Evolutionary conservation across 2,329 filamentous ascomycete genomes (phyloP), one percentile per base, ranked within the genome.

Genomic region (Trichoderma aggressivum): DNA sequence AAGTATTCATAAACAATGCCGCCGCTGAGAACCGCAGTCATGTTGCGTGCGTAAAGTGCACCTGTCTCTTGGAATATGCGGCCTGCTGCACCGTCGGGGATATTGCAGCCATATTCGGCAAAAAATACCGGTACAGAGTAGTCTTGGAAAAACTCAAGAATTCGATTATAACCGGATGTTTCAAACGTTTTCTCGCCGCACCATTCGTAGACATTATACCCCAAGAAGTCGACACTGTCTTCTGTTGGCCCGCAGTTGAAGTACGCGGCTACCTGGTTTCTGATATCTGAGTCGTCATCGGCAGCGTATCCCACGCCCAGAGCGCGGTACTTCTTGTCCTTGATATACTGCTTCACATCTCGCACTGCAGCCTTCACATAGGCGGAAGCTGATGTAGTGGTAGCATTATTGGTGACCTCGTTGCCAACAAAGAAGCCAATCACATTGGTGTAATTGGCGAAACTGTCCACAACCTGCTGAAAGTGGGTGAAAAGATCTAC

Each of bases 151-250:
- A 98, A 95, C 75, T 92, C 82, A 75, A 94, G 94, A 80, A 95
- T 92, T 70, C 90, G 87, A 74, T 91, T 86, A 84, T 94, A 99
- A 68, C 94, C 93, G 5, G 96, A 98, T 71, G 86, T 79, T 39
- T 86, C 79, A 84, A 92, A 96, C 77, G 86, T 89, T 79, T 92
- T 97, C 76, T 94, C 82, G 76, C 95, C 96, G 81, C 96, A 99
- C 96, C 96, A 99, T 67, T 94, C 97, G 88, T 99, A 99, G 84
- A 98, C 97, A 87, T 99, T 99, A 91, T 98, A 98, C 71, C 96
- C 96, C 92, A 94, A 99, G 87, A 97, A 98, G 83, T 99, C 96
- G 75, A 98, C 97, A 72, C 92, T 78, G 10, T 85, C 84, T 39
- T 85, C 80, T 72, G 88, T 81, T 3, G 77, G 70, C 72, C 94